These are phyloP conservation scores for Hypoxylon crocopeplum DNA, from an alignment of 495 filamentous ascomycete genomes.

Conservation along the genomic window DNA sequence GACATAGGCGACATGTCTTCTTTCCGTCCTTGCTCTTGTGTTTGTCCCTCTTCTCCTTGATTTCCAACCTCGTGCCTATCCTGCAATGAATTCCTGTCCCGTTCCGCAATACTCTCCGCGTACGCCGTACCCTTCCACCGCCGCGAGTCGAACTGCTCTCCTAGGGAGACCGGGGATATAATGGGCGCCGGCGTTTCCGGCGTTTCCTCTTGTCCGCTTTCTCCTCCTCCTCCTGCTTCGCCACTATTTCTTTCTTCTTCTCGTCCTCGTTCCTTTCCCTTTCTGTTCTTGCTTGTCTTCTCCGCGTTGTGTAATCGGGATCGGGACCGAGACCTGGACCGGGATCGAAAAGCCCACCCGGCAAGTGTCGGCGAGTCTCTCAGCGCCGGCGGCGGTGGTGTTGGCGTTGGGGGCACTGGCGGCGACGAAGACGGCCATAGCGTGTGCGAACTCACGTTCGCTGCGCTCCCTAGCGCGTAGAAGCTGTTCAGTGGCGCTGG, in stretches of 20 bases:
- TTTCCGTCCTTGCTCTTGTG: background rate
- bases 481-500: background rate
- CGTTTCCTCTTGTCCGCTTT: background rate
- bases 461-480: conserved; percentile 1
- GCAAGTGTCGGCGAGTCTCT: conserved; percentile 9
- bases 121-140: background rate
- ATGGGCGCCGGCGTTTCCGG: background rate
- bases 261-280: background rate
- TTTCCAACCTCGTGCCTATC: background rate
- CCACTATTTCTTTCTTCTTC: background rate
- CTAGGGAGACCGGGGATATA: background rate
- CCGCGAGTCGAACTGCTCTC: background rate
- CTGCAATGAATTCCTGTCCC: too few species aligned
- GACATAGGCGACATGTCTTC: conserved; percentile 1
- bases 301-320: too few species aligned
- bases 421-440: conserved; percentile 10
- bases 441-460: conserved; percentile 17
- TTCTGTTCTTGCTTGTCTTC: too few species aligned
- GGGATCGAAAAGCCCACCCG: too few species aligned
- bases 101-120: background rate
- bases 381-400: background rate
- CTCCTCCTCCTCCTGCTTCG: background rate
- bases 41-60: background rate
- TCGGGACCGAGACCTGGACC: too few species aligned
- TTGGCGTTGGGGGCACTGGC: conserved; percentile 1